Evolutionary conservation across 768 basidiomycete genomes (phyloP), one percentile per base, ranked within the genome.

Genomic region (Ephemerocybe angulata): DNA sequence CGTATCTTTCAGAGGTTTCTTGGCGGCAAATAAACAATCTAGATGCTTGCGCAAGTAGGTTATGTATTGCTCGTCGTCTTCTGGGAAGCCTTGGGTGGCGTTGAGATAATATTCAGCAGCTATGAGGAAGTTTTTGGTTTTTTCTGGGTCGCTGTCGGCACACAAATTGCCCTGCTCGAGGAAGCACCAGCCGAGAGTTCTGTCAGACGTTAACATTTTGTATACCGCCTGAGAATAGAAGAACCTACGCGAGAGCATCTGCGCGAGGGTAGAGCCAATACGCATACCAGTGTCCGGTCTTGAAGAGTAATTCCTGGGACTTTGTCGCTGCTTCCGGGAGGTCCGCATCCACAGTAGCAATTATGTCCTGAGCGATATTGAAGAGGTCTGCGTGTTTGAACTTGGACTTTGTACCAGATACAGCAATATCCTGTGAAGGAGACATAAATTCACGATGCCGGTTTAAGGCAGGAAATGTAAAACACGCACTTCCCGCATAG

Each of bases 11-110:
- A 70, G 54, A 0, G 67, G 62, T 3, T 60, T 61, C 15, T 62
- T 60, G 30, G 53, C 46, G 19, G 59, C 62, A 64, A 65, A 72
- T 40, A 64, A 62, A 6, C 66, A 66, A 48, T 73, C 72, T 24
- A 74, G 62, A 11, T 69, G 64, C 27, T 69, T 55, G 53, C 65
- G 66, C 40, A 72, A 60, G 46, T 58, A 70, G n/a, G n/a, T n/a
- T 10, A 5, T 30, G 30, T 31, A 50, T 5, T 31, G 30, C 29
- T 50, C 49, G 21, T 50, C 17, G n/a, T 30, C 38, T 6, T 41
- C 17, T 41, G 38, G 38, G 38, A 10, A 41, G 7, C 10, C 21
- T 19, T 41, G 15, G 15, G 38, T 19, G 10, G 38, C 38, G 21
- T 8, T 19, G 5, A 7, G 6, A 19, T 41, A 41, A n/a, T 41